Evolutionary conservation across 139 green algal species (phyloP).

Genomic region (Tetradesmus lagerheimii): DNA sequence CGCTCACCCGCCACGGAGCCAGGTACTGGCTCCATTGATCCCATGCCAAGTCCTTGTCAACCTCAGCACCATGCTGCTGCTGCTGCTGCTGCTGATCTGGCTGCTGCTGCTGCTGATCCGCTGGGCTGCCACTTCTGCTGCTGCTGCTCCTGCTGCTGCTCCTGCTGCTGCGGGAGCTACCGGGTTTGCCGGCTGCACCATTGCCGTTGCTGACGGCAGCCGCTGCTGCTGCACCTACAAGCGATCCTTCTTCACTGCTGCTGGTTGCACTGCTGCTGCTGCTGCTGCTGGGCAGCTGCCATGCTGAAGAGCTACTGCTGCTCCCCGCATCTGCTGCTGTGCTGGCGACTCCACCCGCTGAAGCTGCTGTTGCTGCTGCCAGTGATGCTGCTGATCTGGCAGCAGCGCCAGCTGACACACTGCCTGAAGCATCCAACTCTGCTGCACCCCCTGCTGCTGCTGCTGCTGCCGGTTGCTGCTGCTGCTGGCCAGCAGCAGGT

Average conservation of each 20-base stretch:
- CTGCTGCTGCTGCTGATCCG: neutral
- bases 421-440: conserved; percentile 8
- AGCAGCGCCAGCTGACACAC: conserved; percentile 15
- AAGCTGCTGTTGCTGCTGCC: neutral
- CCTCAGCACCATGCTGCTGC: neutral
- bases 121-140: neutral
- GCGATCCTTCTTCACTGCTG: no score
- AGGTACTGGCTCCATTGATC: conserved; percentile 61
- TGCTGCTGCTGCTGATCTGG: neutral
- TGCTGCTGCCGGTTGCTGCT: conserved; percentile 24
- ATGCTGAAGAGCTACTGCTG: conserved; percentile 4
- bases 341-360: neutral
- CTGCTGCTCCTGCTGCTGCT: conserved; percentile 32
- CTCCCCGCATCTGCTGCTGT: conserved; percentile 1
- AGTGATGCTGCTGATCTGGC: neutral
- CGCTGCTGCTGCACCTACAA: conserved; percentile 1
- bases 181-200: neutral
- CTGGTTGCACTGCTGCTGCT: neutral
- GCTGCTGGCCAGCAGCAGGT: neutral
- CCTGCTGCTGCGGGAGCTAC: neutral
- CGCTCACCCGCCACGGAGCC: conserved; percentile 62
- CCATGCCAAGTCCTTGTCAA: conserved; percentile 49
- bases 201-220: neutral
- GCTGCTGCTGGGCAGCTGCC: neutral
- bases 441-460: neutral